Conservation (phyloP, 805 yeast genomes). For the Lipomyces orientalis region DNA sequence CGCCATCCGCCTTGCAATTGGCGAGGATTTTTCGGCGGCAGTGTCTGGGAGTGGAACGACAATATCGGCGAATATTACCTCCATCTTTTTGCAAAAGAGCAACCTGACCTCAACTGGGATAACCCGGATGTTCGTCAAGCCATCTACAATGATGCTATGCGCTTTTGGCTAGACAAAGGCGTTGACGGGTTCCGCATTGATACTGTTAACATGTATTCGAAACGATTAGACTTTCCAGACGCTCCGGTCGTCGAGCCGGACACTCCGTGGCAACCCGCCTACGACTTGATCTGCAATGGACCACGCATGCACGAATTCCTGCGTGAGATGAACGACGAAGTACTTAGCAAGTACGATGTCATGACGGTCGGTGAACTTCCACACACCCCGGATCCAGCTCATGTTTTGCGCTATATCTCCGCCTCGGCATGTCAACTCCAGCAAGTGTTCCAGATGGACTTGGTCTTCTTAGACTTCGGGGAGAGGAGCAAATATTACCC, state of each 20-base stretch:
- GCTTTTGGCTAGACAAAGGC: conserved; percentile 62
- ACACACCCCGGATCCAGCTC: conserved; percentile 44
- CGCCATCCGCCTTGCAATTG: conserved; percentile 65
- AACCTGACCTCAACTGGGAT: conserved; percentile 70
- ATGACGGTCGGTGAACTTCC: conserved; percentile 67
- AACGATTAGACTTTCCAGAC: conserved; percentile 54
- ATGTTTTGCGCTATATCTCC: conserved; percentile 39
- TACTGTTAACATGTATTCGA: conserved; percentile 59
- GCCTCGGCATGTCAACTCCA: conserved; percentile 45
- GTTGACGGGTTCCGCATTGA: conserved; percentile 66
- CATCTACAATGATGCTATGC: conserved; percentile 51
- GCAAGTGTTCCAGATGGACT: conserved; percentile 49
- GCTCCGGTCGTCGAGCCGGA: conserved; percentile 56
- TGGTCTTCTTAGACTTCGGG: conserved; percentile 35
- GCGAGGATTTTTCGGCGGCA: conserved; percentile 58
- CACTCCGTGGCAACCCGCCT: conserved; percentile 51
- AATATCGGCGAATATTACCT: conserved; percentile 60
- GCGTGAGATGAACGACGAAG: conserved; percentile 53
- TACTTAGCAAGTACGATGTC: conserved; percentile 54
- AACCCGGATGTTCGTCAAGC: conserved; percentile 49
- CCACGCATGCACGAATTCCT: conserved; percentile 65
- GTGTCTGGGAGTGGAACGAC: conserved; percentile 66
- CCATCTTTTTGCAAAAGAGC: conserved; percentile 57
- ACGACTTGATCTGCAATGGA: conserved; percentile 50
- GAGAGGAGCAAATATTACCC: not conserved